Conservation (phyloP, 2,329 filamentous ascomycete genomes). For the Cylindrodendrum hubeiense region DNA sequence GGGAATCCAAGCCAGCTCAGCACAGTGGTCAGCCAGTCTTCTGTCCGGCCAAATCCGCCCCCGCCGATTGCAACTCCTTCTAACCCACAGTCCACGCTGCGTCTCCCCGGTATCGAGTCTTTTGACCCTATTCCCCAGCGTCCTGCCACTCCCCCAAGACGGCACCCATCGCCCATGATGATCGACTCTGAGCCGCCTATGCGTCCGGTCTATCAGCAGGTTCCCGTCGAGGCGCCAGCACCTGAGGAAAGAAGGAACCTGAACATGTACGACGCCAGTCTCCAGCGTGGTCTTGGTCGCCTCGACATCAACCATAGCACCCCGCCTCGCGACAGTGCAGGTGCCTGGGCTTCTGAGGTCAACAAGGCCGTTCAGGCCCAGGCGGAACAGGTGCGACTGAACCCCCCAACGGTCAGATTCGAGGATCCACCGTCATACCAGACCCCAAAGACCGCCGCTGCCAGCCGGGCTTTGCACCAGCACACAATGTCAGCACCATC, state of each 20-base stretch:
- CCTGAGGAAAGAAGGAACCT: slow-evolving; percentile 63
- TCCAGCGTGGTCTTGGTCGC: slow-evolving; percentile 75
- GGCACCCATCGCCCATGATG: slow-evolving; percentile 81
- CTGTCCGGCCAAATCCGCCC: slow-evolving; percentile 66
- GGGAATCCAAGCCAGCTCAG: slow-evolving; percentile 79
- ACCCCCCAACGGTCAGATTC: slow-evolving; percentile 66
- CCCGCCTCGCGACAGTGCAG: slow-evolving; percentile 64
- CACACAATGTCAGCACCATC: slow-evolving; percentile 72
- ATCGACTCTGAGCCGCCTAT: slow-evolving; percentile 67
- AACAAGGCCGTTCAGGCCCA: slow-evolving; percentile 68
- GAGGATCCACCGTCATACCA: slow-evolving; percentile 57
- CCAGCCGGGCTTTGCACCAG: slow-evolving; percentile 58
- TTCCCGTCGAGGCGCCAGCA: slow-evolving; percentile 41
- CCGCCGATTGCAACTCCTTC: slow-evolving; percentile 60
- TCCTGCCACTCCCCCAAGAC: slow-evolving; percentile 71
- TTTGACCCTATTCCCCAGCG: slow-evolving; percentile 82
- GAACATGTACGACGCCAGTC: slow-evolving; percentile 73
- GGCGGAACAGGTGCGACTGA: slow-evolving; percentile 62
- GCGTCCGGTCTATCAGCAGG: slow-evolving; percentile 46
- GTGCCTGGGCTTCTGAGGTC: slow-evolving; percentile 68
- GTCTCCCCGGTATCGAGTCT: slow-evolving; percentile 91
- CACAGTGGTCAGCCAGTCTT: slow-evolving; percentile 79
- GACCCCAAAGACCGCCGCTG: slow-evolving; percentile 44
- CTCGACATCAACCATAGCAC: slow-evolving; percentile 72
- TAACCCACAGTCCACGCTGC: slow-evolving; percentile 70